Conservation (phyloP, 179 eudicot species). For the Sideroxylon spinosum region DNA sequence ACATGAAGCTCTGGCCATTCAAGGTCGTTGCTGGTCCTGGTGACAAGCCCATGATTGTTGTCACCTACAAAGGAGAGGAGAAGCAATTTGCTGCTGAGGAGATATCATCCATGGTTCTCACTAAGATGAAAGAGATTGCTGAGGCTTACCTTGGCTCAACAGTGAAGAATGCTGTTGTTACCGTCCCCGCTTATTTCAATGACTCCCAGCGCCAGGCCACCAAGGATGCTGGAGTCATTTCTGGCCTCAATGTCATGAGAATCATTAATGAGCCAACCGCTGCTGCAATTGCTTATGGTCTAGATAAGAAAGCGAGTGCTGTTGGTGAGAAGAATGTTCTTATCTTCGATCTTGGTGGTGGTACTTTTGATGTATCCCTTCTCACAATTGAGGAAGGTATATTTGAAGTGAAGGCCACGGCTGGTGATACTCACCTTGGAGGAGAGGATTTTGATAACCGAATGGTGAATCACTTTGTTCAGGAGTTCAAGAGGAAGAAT, state of each 20-base stretch:
- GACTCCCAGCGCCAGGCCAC: neutral
- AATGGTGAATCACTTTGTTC: neutral
- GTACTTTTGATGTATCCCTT: neutral
- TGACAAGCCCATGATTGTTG: neutral
- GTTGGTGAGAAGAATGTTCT: neutral
- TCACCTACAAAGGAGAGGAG: neutral
- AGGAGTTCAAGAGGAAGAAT: neutral
- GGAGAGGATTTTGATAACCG: neutral
- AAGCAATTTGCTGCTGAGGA: slow-evolving; percentile 4
- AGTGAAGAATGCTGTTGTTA: neutral
- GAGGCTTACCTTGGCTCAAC: neutral
- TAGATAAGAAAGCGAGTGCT: neutral
- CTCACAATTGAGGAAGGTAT: neutral
- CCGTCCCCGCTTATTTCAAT: neutral
- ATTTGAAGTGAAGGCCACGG: neutral
- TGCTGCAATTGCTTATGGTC: neutral
- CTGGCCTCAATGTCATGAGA: neutral
- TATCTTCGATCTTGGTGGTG: neutral
- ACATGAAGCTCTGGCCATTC: no score
- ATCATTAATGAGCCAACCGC: neutral
- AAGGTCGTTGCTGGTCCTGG: no score
- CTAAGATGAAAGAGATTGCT: neutral
- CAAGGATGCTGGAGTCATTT: neutral
- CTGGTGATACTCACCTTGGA: neutral
- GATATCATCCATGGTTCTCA: neutral